Evolutionary conservation across 495 filamentous ascomycete species (phyloP).

Genomic region (Bacidia rubella): DNA sequence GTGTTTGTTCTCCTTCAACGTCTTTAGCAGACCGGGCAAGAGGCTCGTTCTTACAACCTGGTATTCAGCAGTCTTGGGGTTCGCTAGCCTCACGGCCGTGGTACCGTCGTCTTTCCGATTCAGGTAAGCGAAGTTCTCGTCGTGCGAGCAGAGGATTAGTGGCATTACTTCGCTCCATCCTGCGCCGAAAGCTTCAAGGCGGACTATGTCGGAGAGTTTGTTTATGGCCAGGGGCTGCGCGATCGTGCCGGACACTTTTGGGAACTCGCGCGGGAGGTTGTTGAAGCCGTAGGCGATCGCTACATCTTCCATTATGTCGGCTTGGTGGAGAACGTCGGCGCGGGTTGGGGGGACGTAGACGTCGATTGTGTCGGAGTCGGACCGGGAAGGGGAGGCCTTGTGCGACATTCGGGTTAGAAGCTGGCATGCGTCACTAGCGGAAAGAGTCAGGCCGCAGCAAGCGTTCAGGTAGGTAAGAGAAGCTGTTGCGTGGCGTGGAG

Average conservation of each 20-base stretch:
- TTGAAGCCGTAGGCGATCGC: conserved; percentile 96
- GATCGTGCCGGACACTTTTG: conserved; percentile 69
- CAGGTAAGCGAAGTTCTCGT: conserved; percentile 95
- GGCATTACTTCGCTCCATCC: conserved; percentile 97
- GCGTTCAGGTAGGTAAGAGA: conserved; percentile 86
- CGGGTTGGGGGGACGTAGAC: conserved; percentile 76
- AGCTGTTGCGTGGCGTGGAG: conserved; percentile 59
- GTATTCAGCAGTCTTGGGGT: conserved; percentile 93
- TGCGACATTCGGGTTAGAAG: conserved; percentile 79
- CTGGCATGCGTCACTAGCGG: conserved; percentile 55
- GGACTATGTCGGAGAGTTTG: conserved; percentile 85
- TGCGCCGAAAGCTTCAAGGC: conserved; percentile 80
- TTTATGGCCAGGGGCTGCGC: conserved; percentile 82
- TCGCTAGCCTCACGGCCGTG: conserved; percentile 76
- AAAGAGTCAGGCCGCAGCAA: conserved; percentile 69
- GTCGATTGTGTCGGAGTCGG: conserved; percentile 53
- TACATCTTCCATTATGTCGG: conserved; percentile 97
- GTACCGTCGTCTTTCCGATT: conserved; percentile 82
- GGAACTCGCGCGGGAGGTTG: conserved; percentile 69
- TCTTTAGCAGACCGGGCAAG: conserved; percentile 86
- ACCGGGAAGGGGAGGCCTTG: conserved; percentile 52
- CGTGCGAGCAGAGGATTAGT: conserved; percentile 91
- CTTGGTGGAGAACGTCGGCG: conserved; percentile 89
- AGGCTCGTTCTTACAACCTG: conserved; percentile 88
- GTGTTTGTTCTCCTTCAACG: conserved; percentile 84